These are phyloP conservation scores for Aureobasidium sp. DNA, from an alignment of 2,329 filamentous ascomycete genomes.

Conservation along the genomic window DNA sequence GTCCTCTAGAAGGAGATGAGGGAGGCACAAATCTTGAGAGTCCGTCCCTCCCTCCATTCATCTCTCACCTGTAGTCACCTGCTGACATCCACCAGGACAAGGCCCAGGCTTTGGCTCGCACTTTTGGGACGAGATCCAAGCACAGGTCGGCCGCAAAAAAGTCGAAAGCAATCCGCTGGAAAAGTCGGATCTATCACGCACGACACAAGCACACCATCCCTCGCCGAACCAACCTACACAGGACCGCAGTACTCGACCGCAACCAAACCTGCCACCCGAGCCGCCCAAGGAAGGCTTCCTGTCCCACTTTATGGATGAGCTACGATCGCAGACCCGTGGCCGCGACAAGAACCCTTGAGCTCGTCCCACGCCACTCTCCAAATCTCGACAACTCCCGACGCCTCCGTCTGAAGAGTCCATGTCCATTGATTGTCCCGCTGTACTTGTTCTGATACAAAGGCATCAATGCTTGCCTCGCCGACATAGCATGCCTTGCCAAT, in stretches of 20 bases:
- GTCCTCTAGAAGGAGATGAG: conserved; percentile 44
- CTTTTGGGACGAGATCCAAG: conserved; percentile 48
- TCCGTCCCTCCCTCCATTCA: conserved; percentile 12
- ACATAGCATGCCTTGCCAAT: background rate
- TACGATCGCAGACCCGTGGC: conserved; percentile 40
- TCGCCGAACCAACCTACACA: background rate
- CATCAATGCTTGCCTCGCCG: too few relatives aligned
- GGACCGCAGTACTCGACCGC: background rate
- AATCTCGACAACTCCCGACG: background rate
- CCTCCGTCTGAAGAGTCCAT: too few relatives aligned
- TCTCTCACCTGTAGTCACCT: background rate
- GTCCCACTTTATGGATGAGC: conserved; percentile 43
- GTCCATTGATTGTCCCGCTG: too few relatives aligned
- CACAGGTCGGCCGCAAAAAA: conserved; percentile 26
- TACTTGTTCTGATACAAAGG: too few relatives aligned
- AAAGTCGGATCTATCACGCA: background rate
- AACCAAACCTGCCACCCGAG: background rate
- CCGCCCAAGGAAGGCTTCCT: conserved; percentile 31
- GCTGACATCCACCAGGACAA: conserved; percentile 16
- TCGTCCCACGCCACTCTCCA: background rate
- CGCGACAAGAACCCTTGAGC: conserved; percentile 13
- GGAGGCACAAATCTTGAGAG: conserved; percentile 42
- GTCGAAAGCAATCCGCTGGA: background rate
- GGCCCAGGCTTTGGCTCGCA: conserved; percentile 40
- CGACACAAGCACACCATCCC: background rate